phyloP scores from a whole-genome alignment of 2,329 filamentous ascomycete genomes.

The Endocalyx cinctus region DNA sequence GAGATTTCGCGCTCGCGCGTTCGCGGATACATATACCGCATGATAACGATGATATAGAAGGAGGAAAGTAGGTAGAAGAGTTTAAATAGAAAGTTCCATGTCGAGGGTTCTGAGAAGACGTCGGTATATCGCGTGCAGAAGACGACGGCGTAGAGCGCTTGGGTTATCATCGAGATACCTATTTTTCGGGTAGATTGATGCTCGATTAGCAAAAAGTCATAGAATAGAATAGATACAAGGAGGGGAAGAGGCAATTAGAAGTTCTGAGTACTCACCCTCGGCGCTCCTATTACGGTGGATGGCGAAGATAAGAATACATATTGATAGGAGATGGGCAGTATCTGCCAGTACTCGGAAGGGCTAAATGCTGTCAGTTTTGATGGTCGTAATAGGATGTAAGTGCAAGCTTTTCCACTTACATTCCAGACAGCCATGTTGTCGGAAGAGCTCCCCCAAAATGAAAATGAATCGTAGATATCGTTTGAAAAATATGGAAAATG shows the following conservation, averaged over 20 bases:
- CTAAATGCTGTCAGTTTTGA: constrained; percentile 26
- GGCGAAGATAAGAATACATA: constrained; percentile 84
- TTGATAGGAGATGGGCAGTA: constrained; percentile 77
- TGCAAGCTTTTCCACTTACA: too few species aligned
- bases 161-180: constrained; percentile 89
- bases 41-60: constrained; percentile 80
- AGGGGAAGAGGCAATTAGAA: constrained; percentile 1
- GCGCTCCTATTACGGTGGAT: constrained; percentile 86
- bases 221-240: too few species aligned
- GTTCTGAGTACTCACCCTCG: constrained; percentile 54
- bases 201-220: too few species aligned
- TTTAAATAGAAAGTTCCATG: constrained; percentile 80
- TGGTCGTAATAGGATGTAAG: background rate
- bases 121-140: constrained; percentile 87
- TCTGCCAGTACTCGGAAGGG: constrained; percentile 77
- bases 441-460: too few species aligned
- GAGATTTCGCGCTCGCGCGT: constrained; percentile 87
- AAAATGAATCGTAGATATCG: too few species aligned
- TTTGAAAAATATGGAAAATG: too few species aligned
- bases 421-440: too few species aligned
- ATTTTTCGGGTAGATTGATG: too few species aligned
- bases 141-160: constrained; percentile 79
- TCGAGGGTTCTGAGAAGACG: constrained; percentile 55
- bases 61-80: constrained; percentile 82
- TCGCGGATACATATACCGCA: constrained; percentile 80